These are phyloP conservation scores for Cercophora newfieldiana DNA, from an alignment of 495 filamentous ascomycete genomes.

Conservation along the genomic window DNA sequence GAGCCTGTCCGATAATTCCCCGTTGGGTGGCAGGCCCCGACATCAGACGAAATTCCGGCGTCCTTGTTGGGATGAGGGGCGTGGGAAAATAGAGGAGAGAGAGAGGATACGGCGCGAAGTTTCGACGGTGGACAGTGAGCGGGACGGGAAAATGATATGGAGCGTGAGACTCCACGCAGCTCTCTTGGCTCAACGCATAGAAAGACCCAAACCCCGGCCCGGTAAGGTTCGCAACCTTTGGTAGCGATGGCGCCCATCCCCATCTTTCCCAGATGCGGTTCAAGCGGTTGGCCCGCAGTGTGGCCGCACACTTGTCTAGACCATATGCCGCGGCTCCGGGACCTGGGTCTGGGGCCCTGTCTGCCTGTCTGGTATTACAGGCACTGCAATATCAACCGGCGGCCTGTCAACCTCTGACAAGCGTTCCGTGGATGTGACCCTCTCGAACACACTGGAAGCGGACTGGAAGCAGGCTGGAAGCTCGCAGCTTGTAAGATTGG, in stretches of 20 bases:
- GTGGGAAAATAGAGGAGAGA: background rate
- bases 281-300: slow-evolving; percentile 19
- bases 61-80: background rate
- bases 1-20: background rate
- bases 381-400: slow-evolving; percentile 7
- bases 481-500: background rate
- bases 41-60: background rate
- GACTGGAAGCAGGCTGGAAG: too few relatives aligned
- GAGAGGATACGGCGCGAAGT: background rate
- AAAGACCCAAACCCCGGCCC: background rate
- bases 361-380: slow-evolving; percentile 2
- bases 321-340: slow-evolving; percentile 18
- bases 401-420: slow-evolving; percentile 4
- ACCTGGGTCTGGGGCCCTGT: slow-evolving; percentile 13
- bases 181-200: background rate
- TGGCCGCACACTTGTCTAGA: slow-evolving; percentile 14
- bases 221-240: slow-evolving; percentile 9
- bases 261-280: slow-evolving; percentile 24
- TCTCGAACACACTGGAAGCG: background rate
- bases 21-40: background rate
- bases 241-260: slow-evolving; percentile 24
- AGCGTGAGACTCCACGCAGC: background rate
- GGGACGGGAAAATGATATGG: background rate
- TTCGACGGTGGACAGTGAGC: background rate
- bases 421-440: background rate